A percentile compares a stretch with the other conserved stretches of the same genome.
Conservation (phyloP, 129 eudicot genomes). For the carrot (Daucus carota) region DNA sequence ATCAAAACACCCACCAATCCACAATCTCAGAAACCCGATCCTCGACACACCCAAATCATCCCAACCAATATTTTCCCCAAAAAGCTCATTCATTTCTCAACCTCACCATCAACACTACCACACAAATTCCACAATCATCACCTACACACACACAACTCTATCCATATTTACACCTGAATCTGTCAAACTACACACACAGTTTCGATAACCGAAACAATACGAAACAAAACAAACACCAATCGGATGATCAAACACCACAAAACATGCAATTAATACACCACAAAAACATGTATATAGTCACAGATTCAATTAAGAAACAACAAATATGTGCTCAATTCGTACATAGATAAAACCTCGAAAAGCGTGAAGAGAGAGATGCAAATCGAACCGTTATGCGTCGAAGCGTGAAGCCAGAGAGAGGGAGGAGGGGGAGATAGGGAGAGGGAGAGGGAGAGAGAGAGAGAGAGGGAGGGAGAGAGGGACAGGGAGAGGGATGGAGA, state of each 20-base stretch:
- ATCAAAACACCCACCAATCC: constrained; percentile 3
- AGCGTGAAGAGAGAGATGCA: not conserved
- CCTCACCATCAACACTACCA: constrained; percentile 5
- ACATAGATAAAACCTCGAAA: not conserved
- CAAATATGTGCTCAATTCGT: no score
- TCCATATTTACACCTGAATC: not conserved
- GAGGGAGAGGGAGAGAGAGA: no score
- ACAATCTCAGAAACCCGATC: constrained; percentile 18
- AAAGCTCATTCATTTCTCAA: not conserved
- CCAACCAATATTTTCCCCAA: not conserved
- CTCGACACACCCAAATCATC: not conserved
- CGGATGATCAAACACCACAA: constrained; percentile 20
- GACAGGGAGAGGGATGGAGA: no score
- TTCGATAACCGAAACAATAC: not conserved
- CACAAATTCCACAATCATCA: constrained; percentile 8
- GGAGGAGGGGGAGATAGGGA: no score
- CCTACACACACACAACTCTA: not conserved
- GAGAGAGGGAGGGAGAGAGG: no score
- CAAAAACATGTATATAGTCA: constrained; percentile 9
- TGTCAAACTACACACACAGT: not conserved
- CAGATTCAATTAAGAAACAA: not conserved
- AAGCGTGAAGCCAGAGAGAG: no score
- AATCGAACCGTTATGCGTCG: no score
- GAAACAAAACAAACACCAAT: constrained; percentile 8
- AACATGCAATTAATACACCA: constrained; percentile 7